These are phyloP conservation scores for Puccinia polysora DNA, from an alignment of 1,284 basidiomycete genomes.

Conservation along the genomic window DNA sequence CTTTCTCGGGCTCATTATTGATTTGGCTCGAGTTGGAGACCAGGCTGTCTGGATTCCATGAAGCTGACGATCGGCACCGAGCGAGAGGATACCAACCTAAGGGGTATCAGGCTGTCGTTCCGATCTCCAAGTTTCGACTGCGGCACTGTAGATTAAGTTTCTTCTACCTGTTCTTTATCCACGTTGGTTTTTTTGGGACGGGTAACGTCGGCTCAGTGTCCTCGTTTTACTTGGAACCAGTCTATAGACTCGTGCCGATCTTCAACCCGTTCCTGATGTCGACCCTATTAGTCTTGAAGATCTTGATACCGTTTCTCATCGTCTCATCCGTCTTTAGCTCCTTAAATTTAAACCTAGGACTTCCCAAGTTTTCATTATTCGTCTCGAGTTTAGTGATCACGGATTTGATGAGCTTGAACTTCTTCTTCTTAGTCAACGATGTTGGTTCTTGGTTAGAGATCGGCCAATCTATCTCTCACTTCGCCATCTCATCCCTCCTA, in stretches of 20 bases:
- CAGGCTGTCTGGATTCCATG: conserved; percentile 49
- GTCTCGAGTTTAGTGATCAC: conserved; percentile 26
- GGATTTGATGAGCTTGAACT: conserved; percentile 69
- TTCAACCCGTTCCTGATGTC: conserved; percentile 85
- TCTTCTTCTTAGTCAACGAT: conserved; percentile 78
- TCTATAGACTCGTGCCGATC: conserved; percentile 78
- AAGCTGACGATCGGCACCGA: background rate
- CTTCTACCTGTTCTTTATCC: conserved; percentile 80
- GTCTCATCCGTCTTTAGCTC: conserved; percentile 66
- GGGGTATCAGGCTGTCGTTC: background rate
- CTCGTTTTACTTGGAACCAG: conserved; percentile 84
- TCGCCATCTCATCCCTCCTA: conserved; percentile 74
- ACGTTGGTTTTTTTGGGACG: conserved; percentile 81
- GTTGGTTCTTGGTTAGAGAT: conserved; percentile 85
- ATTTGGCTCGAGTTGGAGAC: conserved; percentile 69
- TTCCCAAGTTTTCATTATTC: conserved; percentile 30
- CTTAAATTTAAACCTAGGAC: conserved; percentile 55
- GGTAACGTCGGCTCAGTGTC: conserved; percentile 59
- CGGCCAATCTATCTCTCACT: conserved; percentile 80
- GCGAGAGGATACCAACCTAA: background rate
- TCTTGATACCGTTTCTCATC: conserved; percentile 72
- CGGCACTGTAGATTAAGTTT: conserved; percentile 70
- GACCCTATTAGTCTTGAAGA: conserved; percentile 67
- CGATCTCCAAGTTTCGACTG: conserved; percentile 54
- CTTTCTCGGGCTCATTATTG: conserved; percentile 63